Evolutionary conservation across 169 alveolate genomes (phyloP).

Genomic region (Neospora caninum): DNA sequence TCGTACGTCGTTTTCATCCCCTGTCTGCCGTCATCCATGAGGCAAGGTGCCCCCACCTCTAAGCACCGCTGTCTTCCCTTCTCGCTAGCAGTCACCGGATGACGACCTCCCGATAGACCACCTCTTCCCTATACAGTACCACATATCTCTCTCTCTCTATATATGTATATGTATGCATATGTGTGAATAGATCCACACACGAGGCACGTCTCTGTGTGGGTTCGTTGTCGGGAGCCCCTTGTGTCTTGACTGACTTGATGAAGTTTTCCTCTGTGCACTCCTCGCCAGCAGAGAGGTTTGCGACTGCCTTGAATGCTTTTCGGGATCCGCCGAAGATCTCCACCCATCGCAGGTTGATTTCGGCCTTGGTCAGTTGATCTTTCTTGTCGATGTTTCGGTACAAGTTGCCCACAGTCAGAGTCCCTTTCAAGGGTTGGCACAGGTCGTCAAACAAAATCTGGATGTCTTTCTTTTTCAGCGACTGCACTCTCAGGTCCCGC

Average conservation of each 20-base stretch:
- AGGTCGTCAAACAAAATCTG: conserved; percentile 60
- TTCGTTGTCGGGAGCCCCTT: no score
- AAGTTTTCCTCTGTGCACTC: conserved; percentile 58
- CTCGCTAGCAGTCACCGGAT: no score
- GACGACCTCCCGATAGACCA: no score
- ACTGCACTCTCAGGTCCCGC: conserved; percentile 40
- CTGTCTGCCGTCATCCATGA: neutral
- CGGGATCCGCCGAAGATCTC: conserved; percentile 60
- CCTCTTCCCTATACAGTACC: no score
- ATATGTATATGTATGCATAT: no score
- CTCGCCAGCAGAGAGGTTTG: conserved; percentile 32
- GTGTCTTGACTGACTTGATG: conserved; percentile 34
- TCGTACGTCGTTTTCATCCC: neutral
- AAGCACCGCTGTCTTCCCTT: no score
- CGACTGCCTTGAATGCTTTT: conserved; percentile 40
- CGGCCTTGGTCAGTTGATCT: conserved; percentile 36
- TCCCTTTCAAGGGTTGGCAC: conserved; percentile 67
- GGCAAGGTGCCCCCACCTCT: no score
- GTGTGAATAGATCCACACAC: no score
- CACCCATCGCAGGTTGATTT: conserved; percentile 60
- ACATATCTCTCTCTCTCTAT: no score
- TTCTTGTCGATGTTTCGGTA: conserved; percentile 63
- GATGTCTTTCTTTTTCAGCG: conserved; percentile 42
- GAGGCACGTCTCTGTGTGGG: no score
- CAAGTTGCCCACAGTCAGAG: conserved; percentile 57